phyloP scores from a whole-genome alignment of 176 grass and related monocot species.

The Oryza glumipatula region DNA sequence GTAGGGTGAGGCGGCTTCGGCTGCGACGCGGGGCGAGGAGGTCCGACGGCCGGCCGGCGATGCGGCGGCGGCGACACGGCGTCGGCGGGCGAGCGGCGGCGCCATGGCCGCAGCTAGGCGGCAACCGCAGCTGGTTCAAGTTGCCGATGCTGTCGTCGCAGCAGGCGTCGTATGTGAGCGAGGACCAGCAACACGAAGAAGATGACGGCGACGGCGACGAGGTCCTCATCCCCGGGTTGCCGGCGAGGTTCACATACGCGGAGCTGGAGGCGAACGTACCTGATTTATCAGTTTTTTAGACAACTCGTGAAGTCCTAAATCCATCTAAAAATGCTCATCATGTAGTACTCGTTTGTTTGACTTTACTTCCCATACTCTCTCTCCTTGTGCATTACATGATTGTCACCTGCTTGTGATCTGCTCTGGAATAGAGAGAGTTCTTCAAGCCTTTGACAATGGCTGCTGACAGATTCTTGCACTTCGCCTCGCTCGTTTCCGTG shows the following conservation, averaged over 20 bases:
- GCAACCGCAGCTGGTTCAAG: constrained; percentile 43
- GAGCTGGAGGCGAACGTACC: constrained; percentile 43
- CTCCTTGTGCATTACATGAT: too few relatives aligned
- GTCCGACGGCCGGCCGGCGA: too few relatives aligned
- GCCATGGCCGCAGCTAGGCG: too few relatives aligned
- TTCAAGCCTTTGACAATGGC: background rate
- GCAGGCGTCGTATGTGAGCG: constrained; percentile 1
- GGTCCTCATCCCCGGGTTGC: constrained; percentile 69
- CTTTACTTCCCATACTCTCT: too few relatives aligned
- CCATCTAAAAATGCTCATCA: too few relatives aligned
- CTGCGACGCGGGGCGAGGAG: too few relatives aligned
- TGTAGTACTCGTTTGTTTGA: background rate
- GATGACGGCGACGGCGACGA: constrained; percentile 26
- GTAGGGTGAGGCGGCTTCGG: too few relatives aligned
- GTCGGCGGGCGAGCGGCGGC: too few relatives aligned
- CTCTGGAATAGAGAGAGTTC: background rate
- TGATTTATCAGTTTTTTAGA: too few relatives aligned
- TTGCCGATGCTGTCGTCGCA: constrained; percentile 29
- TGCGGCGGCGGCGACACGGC: too few relatives aligned
- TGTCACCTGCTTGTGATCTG: too few relatives aligned
- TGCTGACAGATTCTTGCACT: background rate
- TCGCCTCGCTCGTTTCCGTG: background rate
- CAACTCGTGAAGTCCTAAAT: too few relatives aligned
- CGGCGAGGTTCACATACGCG: constrained; percentile 63
- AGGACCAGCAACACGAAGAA: background rate